Conservation (phyloP, 1,139 yeast species). For the Saccharomyces hybrid region DNA sequence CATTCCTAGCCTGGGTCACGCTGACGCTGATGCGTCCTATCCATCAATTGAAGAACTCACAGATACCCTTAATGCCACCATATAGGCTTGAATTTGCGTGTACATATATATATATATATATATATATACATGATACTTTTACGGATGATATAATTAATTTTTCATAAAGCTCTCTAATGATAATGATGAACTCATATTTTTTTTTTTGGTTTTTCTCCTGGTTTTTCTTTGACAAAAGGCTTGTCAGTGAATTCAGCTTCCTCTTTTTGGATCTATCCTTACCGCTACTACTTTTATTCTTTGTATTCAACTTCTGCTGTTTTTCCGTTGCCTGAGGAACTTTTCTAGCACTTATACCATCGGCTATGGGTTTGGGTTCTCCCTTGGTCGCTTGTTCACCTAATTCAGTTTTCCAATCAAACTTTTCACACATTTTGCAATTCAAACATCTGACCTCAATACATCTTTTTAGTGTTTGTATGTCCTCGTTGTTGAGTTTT, state of each 20-base stretch:
- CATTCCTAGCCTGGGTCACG: constrained; percentile 1
- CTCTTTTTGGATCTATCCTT: constrained; percentile 35
- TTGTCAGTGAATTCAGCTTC: constrained; percentile 31
- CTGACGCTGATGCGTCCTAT: constrained; percentile 5
- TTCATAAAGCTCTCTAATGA: constrained; percentile 47
- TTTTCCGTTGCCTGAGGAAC: constrained; percentile 25
- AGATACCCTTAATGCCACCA: constrained; percentile 6
- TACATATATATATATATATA: not conserved
- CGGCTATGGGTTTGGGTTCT: constrained; percentile 16
- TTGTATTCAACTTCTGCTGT: constrained; percentile 8
- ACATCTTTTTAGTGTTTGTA: not conserved
- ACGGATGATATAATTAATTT: constrained; percentile 5
- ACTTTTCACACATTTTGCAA: not conserved
- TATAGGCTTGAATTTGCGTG: not conserved
- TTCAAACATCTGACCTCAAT: not conserved
- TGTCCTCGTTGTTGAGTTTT: not conserved
- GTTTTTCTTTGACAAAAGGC: constrained; percentile 40
- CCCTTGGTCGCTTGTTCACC: not conserved
- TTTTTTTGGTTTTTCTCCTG: constrained; percentile 34
- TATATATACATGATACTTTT: not conserved
- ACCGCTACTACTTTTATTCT: constrained; percentile 35
- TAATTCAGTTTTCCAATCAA: constrained; percentile 1
- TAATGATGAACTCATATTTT: constrained; percentile 29
- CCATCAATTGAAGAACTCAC: constrained; percentile 6
- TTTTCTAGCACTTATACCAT: constrained; percentile 18